A percentile compares a stretch with the other conserved stretches of the same genome.
Conservation (phyloP, 805 yeast species). For the Spathaspora hagerdaliae region DNA sequence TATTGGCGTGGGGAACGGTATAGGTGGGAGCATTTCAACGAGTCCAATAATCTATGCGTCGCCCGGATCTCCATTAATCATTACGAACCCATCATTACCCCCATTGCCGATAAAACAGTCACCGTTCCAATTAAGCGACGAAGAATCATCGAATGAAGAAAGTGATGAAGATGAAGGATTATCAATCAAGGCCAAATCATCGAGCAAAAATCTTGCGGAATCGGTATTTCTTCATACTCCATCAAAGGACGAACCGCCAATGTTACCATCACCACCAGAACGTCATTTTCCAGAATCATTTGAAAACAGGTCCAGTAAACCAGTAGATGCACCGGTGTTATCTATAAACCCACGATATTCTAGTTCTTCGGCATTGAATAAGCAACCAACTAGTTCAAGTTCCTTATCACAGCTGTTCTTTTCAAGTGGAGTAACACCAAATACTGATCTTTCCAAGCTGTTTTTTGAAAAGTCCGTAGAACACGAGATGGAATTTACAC, state of each 20-base stretch:
- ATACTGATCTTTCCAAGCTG: conserved; percentile 2
- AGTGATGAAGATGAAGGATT: conserved; percentile 30
- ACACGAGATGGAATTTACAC: not conserved
- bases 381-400: conserved; percentile 39
- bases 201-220: conserved; percentile 42
- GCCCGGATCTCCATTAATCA: not conserved
- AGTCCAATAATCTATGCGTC: conserved; percentile 2
- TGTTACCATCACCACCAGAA: conserved; percentile 7
- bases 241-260: not conserved
- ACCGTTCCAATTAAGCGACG: conserved; percentile 5
- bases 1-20: not conserved
- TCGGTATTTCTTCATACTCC: conserved; percentile 26
- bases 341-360: conserved; percentile 30
- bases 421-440: conserved; percentile 14
- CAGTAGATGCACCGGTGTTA: conserved; percentile 21
- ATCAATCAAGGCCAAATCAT: conserved; percentile 34
- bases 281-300: conserved; percentile 18
- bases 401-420: conserved; percentile 38
- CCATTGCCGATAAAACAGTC: conserved; percentile 3
- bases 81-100: not conserved
- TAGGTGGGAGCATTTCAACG: not conserved
- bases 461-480: conserved; percentile 1
- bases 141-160: conserved; percentile 7
- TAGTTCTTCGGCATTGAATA: conserved; percentile 22
- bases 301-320: conserved; percentile 15